Evolutionary conservation across 1,284 basidiomycete species (phyloP).

Genomic region (Entoloma clypeatum): DNA sequence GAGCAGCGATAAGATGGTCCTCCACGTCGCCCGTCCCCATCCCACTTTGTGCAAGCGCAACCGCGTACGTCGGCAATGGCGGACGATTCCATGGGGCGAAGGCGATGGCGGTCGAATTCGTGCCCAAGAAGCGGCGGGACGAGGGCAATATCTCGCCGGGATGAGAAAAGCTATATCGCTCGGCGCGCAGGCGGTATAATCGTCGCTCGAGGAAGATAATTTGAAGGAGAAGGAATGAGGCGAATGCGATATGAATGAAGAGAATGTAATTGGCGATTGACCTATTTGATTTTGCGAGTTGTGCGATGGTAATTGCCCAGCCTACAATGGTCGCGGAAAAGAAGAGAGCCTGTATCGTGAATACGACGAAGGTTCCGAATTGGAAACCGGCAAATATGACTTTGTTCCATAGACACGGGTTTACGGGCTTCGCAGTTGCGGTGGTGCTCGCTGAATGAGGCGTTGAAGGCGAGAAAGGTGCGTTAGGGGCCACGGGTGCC

Average conservation of each 20-base stretch:
- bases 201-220: constrained; percentile 62
- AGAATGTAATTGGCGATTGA: constrained; percentile 36
- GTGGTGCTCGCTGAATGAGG: no score
- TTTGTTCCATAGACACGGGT: constrained; percentile 30
- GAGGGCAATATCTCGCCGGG: constrained; percentile 53
- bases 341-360: constrained; percentile 40
- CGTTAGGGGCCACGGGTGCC: constrained; percentile 18
- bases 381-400: constrained; percentile 42
- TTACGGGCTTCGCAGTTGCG: constrained; percentile 21
- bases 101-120: constrained; percentile 37
- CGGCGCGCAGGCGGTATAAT: constrained; percentile 57
- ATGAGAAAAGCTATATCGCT: constrained; percentile 57
- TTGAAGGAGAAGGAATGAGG: constrained; percentile 44
- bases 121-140: constrained; percentile 28
- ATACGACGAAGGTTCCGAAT: constrained; percentile 41
- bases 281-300: constrained; percentile 20
- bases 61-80: constrained; percentile 66
- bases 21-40: constrained; percentile 72
- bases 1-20: constrained; percentile 58
- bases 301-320: constrained; percentile 51
- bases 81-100: constrained; percentile 69
- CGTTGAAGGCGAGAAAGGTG: constrained; percentile 20
- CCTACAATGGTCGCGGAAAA: constrained; percentile 49
- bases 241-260: constrained; percentile 59
- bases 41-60: constrained; percentile 63